A percentile compares a stretch with the other conserved stretches of the same genome.
Evolutionary conservation across 1,284 basidiomycete genomes (phyloP).

Genomic region (Fomitiporia mediterranea): DNA sequence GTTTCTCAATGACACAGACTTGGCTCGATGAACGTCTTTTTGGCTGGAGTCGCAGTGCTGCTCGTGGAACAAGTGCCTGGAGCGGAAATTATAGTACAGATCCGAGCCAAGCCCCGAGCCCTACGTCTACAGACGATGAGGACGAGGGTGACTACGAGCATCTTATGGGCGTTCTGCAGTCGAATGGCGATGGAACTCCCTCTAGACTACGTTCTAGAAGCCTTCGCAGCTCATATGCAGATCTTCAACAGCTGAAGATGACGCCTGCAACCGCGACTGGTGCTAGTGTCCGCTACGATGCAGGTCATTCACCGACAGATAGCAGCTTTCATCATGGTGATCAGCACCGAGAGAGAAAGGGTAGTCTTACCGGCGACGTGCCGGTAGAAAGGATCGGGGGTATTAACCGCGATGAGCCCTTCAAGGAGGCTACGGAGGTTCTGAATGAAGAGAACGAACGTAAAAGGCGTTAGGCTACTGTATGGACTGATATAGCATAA

Average conservation of each 20-base stretch:
- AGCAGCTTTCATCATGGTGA: constrained; percentile 37
- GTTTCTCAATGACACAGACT: constrained; percentile 38
- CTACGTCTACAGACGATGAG: constrained; percentile 61
- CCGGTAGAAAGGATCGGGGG: constrained; percentile 57
- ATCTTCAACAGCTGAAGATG: constrained; percentile 62
- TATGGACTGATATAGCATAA: neutral
- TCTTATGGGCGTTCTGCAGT: constrained; percentile 58
- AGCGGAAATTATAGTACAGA: constrained; percentile 52
- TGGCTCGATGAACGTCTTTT: constrained; percentile 94
- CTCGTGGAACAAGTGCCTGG: constrained; percentile 75
- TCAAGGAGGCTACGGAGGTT: constrained; percentile 52
- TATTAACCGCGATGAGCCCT: constrained; percentile 47
- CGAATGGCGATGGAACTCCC: constrained; percentile 38
- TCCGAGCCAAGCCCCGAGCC: constrained; percentile 59
- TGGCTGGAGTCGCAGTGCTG: constrained; percentile 80
- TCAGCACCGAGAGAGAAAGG: constrained; percentile 48
- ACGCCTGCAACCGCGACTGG: constrained; percentile 24
- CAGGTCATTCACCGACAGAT: constrained; percentile 29
- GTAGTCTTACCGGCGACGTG: constrained; percentile 60
- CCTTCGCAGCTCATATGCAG: constrained; percentile 71
- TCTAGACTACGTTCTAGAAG: constrained; percentile 49
- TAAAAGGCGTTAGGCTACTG: neutral
- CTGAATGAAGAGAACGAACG: constrained; percentile 54
- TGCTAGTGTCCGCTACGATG: constrained; percentile 9
- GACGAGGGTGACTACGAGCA: constrained; percentile 79